These are phyloP conservation scores for Sporothrix curviconia DNA, from an alignment of 2,329 filamentous ascomycete genomes.

Conservation along the genomic window DNA sequence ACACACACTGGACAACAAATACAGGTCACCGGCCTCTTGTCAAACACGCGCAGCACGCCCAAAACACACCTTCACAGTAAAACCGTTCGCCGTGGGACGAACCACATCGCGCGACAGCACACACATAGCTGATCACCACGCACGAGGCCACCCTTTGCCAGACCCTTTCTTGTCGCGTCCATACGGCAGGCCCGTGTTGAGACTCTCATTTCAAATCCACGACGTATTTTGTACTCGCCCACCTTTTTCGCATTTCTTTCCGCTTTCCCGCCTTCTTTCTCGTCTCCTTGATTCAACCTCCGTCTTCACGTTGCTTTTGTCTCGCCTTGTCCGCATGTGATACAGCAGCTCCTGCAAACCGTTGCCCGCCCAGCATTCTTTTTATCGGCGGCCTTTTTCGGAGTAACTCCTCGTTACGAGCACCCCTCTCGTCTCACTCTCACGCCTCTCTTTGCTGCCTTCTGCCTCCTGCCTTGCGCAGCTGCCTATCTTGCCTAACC, in stretches of 20 bases:
- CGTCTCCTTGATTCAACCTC: neutral
- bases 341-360: no score
- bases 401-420: no score
- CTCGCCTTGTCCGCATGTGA: neutral
- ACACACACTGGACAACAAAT: neutral
- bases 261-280: neutral
- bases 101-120: neutral
- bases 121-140: neutral
- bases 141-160: no score
- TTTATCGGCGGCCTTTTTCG: no score
- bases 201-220: no score
- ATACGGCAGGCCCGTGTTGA: constrained; percentile 6
- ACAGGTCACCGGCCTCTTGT: neutral
- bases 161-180: neutral
- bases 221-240: no score
- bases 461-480: neutral
- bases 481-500: constrained; percentile 9
- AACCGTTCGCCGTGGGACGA: constrained; percentile 3
- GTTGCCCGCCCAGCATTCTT: no score
- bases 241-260: neutral
- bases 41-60: constrained; percentile 4
- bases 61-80: constrained; percentile 8
- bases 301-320: neutral
- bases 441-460: no score
- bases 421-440: no score